Percentiles rank a stretch among this genome's conserved stretches.
Evolutionary conservation across 1,284 basidiomycete genomes (phyloP).

Genomic region (Boletellus dicymbophilus): DNA sequence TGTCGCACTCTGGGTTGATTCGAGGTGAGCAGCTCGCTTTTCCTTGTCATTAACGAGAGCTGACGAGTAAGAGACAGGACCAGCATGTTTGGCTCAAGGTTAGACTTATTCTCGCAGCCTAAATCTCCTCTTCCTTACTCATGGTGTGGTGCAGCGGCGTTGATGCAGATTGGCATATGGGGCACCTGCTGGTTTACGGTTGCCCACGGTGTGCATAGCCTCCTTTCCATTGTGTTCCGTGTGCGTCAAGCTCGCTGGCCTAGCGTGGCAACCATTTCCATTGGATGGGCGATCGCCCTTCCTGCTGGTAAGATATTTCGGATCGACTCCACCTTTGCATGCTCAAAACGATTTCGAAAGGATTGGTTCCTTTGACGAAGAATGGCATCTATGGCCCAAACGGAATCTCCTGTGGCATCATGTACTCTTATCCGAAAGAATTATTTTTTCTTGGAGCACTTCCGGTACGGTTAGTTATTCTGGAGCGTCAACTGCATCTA

Average conservation of each 20-base stretch:
- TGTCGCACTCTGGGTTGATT: constrained; percentile 37
- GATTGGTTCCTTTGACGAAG: constrained; percentile 43
- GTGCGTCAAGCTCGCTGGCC: constrained; percentile 52
- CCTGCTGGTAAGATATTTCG: constrained; percentile 44
- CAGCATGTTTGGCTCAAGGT: constrained; percentile 61
- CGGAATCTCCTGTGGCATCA: constrained; percentile 54
- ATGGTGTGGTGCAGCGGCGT: constrained; percentile 37
- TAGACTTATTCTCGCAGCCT: constrained; percentile 1
- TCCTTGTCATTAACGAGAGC: constrained; percentile 1
- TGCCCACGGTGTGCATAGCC: constrained; percentile 66
- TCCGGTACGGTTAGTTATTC: constrained; percentile 47
- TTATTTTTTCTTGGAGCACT: constrained; percentile 57
- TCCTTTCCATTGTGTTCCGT: constrained; percentile 62
- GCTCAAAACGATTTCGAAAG: constrained; percentile 22
- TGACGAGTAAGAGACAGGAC: constrained; percentile 26
- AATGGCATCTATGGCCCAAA: constrained; percentile 53
- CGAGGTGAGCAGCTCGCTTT: constrained; percentile 41
- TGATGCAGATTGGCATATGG: constrained; percentile 65
- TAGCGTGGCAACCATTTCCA: constrained; percentile 41
- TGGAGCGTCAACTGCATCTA: not conserved
- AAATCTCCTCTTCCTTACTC: not conserved
- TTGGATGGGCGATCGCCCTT: constrained; percentile 56
- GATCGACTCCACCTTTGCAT: not conserved
- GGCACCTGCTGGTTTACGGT: constrained; percentile 65
- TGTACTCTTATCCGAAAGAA: constrained; percentile 39